These are phyloP conservation scores for Mucor ambiguus DNA, from an alignment of 371 early-diverging fungal genomes.

Conservation along the genomic window DNA sequence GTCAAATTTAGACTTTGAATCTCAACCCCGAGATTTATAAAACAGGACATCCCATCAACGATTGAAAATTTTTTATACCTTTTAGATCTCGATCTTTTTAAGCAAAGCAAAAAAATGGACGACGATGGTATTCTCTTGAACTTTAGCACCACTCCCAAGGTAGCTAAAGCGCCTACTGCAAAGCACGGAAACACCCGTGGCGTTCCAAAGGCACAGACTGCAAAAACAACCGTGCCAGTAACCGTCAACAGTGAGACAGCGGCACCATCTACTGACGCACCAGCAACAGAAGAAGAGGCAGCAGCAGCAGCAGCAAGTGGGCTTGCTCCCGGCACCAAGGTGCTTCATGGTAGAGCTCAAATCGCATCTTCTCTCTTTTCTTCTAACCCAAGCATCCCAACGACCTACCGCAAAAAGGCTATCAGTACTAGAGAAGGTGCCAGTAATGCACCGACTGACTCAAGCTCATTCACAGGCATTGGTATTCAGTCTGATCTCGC, in stretches of 20 bases:
- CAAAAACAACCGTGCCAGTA: conserved; percentile 9
- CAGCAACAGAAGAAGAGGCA: conserved; percentile 11
- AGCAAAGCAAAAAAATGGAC: conserved; percentile 41
- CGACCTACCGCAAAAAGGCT: conserved; percentile 35
- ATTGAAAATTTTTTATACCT: conserved; percentile 3
- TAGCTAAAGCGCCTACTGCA: background rate
- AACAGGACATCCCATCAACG: background rate
- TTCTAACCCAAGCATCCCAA: conserved; percentile 52
- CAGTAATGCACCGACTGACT: conserved; percentile 60
- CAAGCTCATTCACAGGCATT: conserved; percentile 69
- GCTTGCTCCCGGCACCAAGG: conserved; percentile 37
- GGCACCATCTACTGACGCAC: background rate
- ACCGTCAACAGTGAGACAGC: conserved; percentile 4
- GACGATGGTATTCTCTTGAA: conserved; percentile 76
- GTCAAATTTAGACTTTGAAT: background rate
- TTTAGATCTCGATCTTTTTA: conserved; percentile 12
- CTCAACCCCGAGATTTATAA: background rate
- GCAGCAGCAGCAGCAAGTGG: conserved; percentile 21
- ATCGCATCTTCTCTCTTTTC: conserved; percentile 63
- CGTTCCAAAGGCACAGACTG: background rate
- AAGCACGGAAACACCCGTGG: conserved; percentile 8
- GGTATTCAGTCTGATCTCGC: conserved; percentile 74
- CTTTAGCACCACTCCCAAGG: conserved; percentile 46
- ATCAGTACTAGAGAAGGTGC: conserved; percentile 40
- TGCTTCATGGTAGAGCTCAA: conserved; percentile 55